Base-by-base conservation (phyloP, 495 filamentous ascomycete genomes). In the Aspergillus saccharolyticus region DNA sequence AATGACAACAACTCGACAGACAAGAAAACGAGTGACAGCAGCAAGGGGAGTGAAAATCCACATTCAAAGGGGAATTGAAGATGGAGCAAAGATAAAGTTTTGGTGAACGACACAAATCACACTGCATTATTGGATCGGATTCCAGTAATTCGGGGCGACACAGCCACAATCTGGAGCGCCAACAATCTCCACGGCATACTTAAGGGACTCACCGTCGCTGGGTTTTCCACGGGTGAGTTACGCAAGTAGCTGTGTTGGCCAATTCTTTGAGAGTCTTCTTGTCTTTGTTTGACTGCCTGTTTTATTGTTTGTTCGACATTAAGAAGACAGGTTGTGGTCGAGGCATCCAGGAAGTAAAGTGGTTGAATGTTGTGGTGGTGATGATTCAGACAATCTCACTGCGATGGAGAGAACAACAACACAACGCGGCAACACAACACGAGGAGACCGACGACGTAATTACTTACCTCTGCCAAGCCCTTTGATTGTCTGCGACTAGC, bases 401-500 rank as follows among this genome's bases (percentile, higher is more conserved):
- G n/a, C n/a, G n/a, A n/a, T n/a, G n/a, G n/a, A n/a, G 4, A 28
- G 25, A 9, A 28, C 25, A 28, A 28, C 25, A 28, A 28, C 25
- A 28, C 25, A 9, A 28, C 9, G 25, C 25, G 25, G n/a, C n/a
- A n/a, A n/a, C n/a, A n/a, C 10, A 10, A 30, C 25, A 30, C 25
- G 24, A 28, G 4, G 16, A 15, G 17, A 9, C 14, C 22, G 4
- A 5, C 22, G 47, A 50, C 47, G 16, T 16, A 22, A 22, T 22
- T 6, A 17, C 14, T 10, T 6, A 17, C 14, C 12, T 17, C 16
- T 28, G 47, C 47, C 47, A 50, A 50, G 47, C 10, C 33, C 22
- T n/a, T 15, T 14, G 47, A 50, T 50, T 50, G 47, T 10, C 47
- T 50, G 17, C 21, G 47, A 50, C 47, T 50, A 30, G 22, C 21